A percentile compares a stretch with the other conserved stretches of the same genome.
Evolutionary conservation across 2,329 filamentous ascomycete species (phyloP).

Genomic region (Nemania bipapillata): DNA sequence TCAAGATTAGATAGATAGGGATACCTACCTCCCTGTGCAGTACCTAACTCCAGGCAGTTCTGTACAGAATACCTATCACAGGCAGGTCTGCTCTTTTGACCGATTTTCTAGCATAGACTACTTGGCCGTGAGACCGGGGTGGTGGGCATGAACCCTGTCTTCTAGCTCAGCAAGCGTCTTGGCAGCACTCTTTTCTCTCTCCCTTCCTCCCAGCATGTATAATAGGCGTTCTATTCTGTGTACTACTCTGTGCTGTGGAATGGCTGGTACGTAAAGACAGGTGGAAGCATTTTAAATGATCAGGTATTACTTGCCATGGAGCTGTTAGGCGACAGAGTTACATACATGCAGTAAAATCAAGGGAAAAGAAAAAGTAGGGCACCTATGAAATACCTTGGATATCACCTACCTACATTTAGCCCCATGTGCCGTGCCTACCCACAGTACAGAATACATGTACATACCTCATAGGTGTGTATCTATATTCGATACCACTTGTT

Average conservation of each 20-base stretch:
- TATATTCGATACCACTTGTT: too few species aligned
- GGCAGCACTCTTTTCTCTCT: constrained; percentile 15
- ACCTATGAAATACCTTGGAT: too few species aligned
- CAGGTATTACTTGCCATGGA: too few species aligned
- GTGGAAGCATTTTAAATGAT: too few species aligned
- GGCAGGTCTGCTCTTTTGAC: constrained; percentile 34
- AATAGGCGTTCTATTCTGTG: not conserved
- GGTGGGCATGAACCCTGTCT: constrained; percentile 23
- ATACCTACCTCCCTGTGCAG: not conserved
- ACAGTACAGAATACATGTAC: too few species aligned
- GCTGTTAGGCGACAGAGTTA: too few species aligned
- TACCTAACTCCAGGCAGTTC: not conserved
- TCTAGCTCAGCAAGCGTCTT: constrained; percentile 23
- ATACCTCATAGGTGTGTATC: too few species aligned
- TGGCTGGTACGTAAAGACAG: not conserved
- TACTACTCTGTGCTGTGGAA: not conserved
- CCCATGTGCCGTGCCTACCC: too few species aligned
- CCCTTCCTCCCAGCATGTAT: not conserved
- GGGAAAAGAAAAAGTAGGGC: too few species aligned
- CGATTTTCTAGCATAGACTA: constrained; percentile 41
- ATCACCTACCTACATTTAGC: too few species aligned
- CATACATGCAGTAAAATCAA: too few species aligned
- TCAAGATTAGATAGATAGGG: not conserved
- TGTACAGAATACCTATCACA: not conserved
- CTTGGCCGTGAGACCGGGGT: constrained; percentile 20